These are phyloP conservation scores for Fusarium decemcellulare DNA, from an alignment of 2,329 filamentous ascomycete genomes.

Conservation along the genomic window DNA sequence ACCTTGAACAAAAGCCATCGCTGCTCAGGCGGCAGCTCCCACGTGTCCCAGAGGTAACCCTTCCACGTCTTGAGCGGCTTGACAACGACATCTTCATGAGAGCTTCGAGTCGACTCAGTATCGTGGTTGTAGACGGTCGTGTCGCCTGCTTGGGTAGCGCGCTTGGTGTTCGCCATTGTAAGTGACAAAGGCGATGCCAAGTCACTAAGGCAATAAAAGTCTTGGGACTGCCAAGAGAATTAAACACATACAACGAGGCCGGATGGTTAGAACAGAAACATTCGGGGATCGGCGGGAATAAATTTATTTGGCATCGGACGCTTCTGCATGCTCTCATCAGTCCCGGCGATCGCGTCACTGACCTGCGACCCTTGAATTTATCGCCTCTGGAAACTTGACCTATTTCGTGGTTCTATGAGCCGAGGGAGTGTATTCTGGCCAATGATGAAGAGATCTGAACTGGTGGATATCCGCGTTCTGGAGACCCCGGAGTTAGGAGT, in stretches of 20 bases:
- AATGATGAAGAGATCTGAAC: too few species aligned
- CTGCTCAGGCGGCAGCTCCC: conserved; percentile 51
- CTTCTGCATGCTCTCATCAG: conserved; percentile 33
- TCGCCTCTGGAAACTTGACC: not conserved
- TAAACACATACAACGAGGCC: too few species aligned
- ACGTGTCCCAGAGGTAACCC: conserved; percentile 55
- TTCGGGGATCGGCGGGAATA: not conserved
- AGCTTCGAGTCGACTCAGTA: not conserved
- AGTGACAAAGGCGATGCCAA: not conserved
- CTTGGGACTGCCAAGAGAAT: too few species aligned
- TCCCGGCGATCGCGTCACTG: conserved; percentile 40
- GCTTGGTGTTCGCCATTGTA: conserved; percentile 17
- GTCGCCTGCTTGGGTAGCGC: not conserved
- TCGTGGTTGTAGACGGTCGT: not conserved
- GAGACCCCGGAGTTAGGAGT: conserved; percentile 13
- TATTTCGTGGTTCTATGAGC: too few species aligned
- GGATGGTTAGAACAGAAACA: not conserved
- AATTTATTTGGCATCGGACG: not conserved
- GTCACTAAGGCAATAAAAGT: not conserved
- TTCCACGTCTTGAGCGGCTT: conserved; percentile 48
- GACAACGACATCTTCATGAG: not conserved
- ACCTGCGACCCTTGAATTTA: not conserved
- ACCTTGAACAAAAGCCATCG: conserved; percentile 52
- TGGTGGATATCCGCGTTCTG: too few species aligned
- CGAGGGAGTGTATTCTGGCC: too few species aligned